phyloP scores from a whole-genome alignment of 2,329 filamentous ascomycete species.

The Penicillium carneum region DNA sequence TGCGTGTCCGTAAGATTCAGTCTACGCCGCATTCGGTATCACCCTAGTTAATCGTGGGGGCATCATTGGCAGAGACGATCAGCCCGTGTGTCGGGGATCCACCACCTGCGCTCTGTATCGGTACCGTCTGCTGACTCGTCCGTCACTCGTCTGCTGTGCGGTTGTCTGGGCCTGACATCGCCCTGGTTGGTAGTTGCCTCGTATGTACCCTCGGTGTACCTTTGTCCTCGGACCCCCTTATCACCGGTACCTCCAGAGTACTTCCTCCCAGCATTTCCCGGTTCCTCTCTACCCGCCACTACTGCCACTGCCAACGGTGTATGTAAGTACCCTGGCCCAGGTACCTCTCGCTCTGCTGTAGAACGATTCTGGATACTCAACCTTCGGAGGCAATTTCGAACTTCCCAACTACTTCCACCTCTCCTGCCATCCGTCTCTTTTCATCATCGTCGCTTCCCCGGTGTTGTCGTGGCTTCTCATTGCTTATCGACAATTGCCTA shows the following conservation, averaged over 20 bases:
- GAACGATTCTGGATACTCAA: conserved; percentile 16
- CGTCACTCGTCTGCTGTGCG: conserved; percentile 9
- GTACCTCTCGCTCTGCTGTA: conserved; percentile 29
- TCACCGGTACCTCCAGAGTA: conserved; percentile 21
- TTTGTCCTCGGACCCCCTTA: conserved; percentile 19
- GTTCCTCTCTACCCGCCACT: conserved; percentile 17
- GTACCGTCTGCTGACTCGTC: conserved; percentile 23
- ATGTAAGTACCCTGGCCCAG: conserved; percentile 28
- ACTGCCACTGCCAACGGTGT: conserved; percentile 24
- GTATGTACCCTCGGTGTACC: conserved; percentile 22
- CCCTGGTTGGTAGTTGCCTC: conserved; percentile 10
- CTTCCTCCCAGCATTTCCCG: conserved; percentile 2
- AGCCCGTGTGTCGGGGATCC: conserved; percentile 16
- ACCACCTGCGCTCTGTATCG: conserved; percentile 21
- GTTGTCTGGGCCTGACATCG: conserved; percentile 17
- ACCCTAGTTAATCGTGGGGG: conserved; percentile 25
- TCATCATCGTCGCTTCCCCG: conserved; percentile 9
- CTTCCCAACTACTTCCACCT: conserved; percentile 25
- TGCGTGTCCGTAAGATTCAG: conserved; percentile 34
- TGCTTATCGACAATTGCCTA: conserved; percentile 28
- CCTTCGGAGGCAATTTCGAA: conserved; percentile 31
- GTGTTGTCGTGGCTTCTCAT: conserved; percentile 13
- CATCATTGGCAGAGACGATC: conserved; percentile 9
- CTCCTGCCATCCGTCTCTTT: conserved; percentile 8
- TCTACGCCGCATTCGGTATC: conserved; percentile 32